A percentile compares a stretch with the other conserved stretches of the same genome.
These are phyloP conservation scores for Pseudogymnoascus sp. DNA, from an alignment of 2,329 filamentous ascomycete species.

Conservation along the genomic window DNA sequence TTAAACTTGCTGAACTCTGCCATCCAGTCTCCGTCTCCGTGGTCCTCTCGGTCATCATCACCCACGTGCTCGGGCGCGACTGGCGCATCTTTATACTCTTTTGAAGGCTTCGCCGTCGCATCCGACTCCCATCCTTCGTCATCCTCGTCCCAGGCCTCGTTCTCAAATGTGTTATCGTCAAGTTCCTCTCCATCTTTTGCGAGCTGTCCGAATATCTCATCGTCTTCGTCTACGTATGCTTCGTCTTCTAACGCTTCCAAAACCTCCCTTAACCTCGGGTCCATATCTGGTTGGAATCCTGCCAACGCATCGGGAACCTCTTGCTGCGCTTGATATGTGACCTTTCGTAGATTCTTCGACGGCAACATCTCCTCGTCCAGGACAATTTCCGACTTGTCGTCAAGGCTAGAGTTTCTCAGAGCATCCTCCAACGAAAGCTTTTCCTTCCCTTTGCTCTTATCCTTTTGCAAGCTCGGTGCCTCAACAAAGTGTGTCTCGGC, in stretches of 20 bases:
- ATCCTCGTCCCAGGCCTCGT: constrained; percentile 50
- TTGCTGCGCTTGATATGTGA: constrained; percentile 87
- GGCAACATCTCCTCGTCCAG: constrained; percentile 69
- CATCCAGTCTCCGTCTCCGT: constrained; percentile 73
- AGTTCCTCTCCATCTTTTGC: constrained; percentile 63
- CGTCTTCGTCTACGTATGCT: constrained; percentile 76
- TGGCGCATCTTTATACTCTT: constrained; percentile 40
- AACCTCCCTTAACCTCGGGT: constrained; percentile 80
- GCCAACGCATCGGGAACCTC: constrained; percentile 83
- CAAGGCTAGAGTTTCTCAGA: constrained; percentile 52
- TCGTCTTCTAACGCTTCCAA: constrained; percentile 93
- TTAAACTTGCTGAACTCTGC: constrained; percentile 93
- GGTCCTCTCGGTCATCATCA: constrained; percentile 49
- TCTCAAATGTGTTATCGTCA: constrained; percentile 72
- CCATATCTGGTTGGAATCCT: constrained; percentile 97
- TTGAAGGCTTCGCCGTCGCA: constrained; percentile 67
- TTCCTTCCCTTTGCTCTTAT: constrained; percentile 63
- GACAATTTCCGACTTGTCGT: constrained; percentile 46
- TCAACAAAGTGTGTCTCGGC: constrained; percentile 81
- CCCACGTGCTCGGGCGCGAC: constrained; percentile 35
- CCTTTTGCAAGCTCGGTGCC: constrained; percentile 47
- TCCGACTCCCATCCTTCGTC: constrained; percentile 95
- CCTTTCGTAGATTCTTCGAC: constrained; percentile 66
- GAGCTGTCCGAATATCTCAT: constrained; percentile 72
- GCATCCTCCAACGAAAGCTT: constrained; percentile 79